phyloP scores from a whole-genome alignment of 1,284 basidiomycete species.

The Ganoderma meredithae region DNA sequence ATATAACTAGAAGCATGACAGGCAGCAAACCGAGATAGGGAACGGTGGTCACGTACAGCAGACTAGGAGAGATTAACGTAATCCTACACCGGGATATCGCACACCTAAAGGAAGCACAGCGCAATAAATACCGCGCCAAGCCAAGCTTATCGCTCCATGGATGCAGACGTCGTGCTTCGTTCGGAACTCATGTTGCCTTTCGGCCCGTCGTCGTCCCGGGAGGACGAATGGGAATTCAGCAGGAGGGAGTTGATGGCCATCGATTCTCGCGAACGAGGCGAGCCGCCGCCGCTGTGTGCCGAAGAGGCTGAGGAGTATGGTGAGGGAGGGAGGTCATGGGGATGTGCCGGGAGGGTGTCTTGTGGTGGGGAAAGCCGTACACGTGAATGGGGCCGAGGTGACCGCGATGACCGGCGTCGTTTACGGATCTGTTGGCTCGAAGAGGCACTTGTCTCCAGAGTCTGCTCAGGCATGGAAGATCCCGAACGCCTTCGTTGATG shows the following conservation, averaged over 20 bases:
- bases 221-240: constrained; percentile 25
- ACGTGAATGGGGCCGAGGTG: constrained; percentile 34
- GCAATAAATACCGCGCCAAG: constrained; percentile 18
- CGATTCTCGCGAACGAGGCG: constrained; percentile 42
- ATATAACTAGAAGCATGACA: constrained; percentile 9
- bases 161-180: constrained; percentile 30
- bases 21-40: constrained; percentile 6
- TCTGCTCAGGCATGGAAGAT: constrained; percentile 26
- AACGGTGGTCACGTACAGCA: neutral
- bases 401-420: constrained; percentile 39
- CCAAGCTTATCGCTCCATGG: constrained; percentile 27
- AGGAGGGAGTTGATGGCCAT: constrained; percentile 56
- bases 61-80: constrained; percentile 17
- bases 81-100: constrained; percentile 25
- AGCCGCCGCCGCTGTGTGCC: constrained; percentile 39
- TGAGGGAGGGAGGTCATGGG: constrained; percentile 38
- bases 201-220: constrained; percentile 29
- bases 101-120: constrained; percentile 9
- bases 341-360: constrained; percentile 23
- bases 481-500: constrained; percentile 33
- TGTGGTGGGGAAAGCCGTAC: constrained; percentile 23
- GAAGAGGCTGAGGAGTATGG: constrained; percentile 41
- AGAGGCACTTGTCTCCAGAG: constrained; percentile 19
- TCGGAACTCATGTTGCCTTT: constrained; percentile 34
- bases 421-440: constrained; percentile 36